Evolutionary conservation across 140 eudicot genomes (phyloP), one percentile per base, ranked within the genome.

Genomic region (Ambrosia hybrid): DNA sequence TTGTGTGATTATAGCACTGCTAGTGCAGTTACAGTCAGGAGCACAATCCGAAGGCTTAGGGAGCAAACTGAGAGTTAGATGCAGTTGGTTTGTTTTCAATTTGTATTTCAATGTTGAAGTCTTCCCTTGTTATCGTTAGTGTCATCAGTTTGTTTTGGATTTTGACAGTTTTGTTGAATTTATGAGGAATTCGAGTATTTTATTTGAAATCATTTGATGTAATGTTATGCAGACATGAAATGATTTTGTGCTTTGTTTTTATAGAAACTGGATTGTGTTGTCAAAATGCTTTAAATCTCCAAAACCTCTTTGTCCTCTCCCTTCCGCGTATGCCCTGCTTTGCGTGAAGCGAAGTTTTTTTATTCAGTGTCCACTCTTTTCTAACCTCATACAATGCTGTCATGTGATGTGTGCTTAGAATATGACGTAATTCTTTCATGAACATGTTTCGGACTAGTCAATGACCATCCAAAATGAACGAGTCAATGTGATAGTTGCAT

Each of bases 11-110:
- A 69, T 80, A 89, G 96, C 72, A 92, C 98, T 77, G 98, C 98
- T 4, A 86, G 95, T 83, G 98, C 96, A 2, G 98, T 92, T 72
- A 92, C 98, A 0, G 96, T 87, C 8, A 78, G 96, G 84, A 93
- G 97, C 85, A 89, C 98, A 61, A 93, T 93, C 73, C 62, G 97
- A 59, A 87, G 96, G 88, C 71, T 93, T 79, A 87, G 98, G 93
- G 98, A 93, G 84, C 96, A 89, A 69, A 89, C 96, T 0, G 96
- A 93, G 89, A 83, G 85, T 82, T 92, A 80, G 51, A 26, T 38
- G 21, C 34, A 4, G 11, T 51, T 5, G 52, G 39, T 51, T 15
- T 62, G 16, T 51, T 57, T 41, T 53, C 63, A 52, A 64, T 52
- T 76, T 59, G 33, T 13, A 64, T 43, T 59, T 69, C 10, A 5